Evolutionary conservation across 768 basidiomycete species (phyloP), one percentile per base, ranked within the genome.

Genomic region (Psilocybe cubensis): DNA sequence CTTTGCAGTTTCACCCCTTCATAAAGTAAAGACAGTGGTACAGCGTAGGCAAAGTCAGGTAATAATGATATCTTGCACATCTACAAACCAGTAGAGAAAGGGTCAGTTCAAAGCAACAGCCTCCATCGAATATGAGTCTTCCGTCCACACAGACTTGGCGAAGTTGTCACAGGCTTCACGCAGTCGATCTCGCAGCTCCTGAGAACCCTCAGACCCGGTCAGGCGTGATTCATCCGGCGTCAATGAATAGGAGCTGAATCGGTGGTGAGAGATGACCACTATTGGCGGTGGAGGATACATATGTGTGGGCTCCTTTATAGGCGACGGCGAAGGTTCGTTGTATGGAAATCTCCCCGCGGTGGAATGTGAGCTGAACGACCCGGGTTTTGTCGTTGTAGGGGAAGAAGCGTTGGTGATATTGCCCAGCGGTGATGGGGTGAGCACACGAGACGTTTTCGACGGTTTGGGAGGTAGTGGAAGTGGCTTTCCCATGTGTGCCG

Each of bases 231-330:
- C 45, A 14, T 51, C 55, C 14, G n/a, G n/a, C n/a, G 35, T n/a
- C 12, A 38, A 9, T 2, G 61, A 53, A 12, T 53, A 18, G 0
- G 57, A 50, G 28, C 50, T 53, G 35, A 61, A 58, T 8, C 59
- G 56, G 29, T 60, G 56, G 20, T 51, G 59, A 9, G 63, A 64
- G 2, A 64, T 56, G 10, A 64, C 33, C 6, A 61, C 63, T 12
- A 59, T 57, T 10, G 63, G 60, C 2, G 52, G 51, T 3, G 56
- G 45, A 1, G 54, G 59, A 2, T 53, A 44, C 17, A 31, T 38
- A 38, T 38, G n/a, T 12, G 1, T 43, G 21, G 5, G 11, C 10
- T 54, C 31, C 35, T 54, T 33, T 9, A 41, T 12, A 11, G 23
- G 4, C 4, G 46, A 25, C 18, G 17, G 17, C 12, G 24, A 18